Percentiles rank a stretch among this genome's conserved stretches.
These are phyloP conservation scores for Phytophthora brassicae DNA, from an alignment of 352 stramenopile species.

Conservation along the genomic window DNA sequence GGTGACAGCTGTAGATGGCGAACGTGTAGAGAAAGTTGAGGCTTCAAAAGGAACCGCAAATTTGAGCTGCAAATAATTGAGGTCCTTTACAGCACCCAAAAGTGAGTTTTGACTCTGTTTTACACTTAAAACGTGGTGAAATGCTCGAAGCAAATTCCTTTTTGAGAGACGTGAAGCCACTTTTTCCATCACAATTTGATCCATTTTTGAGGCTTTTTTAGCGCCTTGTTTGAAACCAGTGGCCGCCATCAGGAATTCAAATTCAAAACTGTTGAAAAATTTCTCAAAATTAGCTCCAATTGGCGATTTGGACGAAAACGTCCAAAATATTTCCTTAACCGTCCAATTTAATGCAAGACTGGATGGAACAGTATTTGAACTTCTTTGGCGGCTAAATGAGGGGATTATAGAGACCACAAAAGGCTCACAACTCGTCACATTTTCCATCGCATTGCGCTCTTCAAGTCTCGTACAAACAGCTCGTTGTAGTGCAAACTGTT, in stretches of 20 bases:
- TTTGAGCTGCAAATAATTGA: conserved; percentile 48
- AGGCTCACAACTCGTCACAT: conserved; percentile 10
- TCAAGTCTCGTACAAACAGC: conserved; percentile 41
- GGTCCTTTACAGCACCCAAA: conserved; percentile 1
- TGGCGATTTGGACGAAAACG: background rate
- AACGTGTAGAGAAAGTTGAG: conserved; percentile 20
- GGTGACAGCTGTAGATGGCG: conserved; percentile 13
- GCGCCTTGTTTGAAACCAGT: conserved; percentile 73
- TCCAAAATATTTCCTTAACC: conserved; percentile 42
- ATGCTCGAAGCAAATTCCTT: conserved; percentile 55
- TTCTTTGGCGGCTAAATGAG: conserved; percentile 24
- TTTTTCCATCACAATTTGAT: conserved; percentile 38
- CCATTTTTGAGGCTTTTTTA: conserved; percentile 66
- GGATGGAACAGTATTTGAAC: conserved; percentile 25
- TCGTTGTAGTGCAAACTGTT: conserved; percentile 49
- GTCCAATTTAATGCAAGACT: conserved; percentile 69
- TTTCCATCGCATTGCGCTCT: conserved; percentile 21
- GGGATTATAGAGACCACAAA: conserved; percentile 22
- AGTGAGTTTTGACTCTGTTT: background rate
- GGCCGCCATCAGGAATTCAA: conserved; percentile 61
- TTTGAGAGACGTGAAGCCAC: conserved; percentile 70
- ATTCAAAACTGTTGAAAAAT: conserved; percentile 46
- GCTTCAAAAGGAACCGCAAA: conserved; percentile 24
- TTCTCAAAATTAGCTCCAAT: conserved; percentile 16
- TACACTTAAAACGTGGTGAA: conserved; percentile 25